Evolutionary conservation across 768 basidiomycete species (phyloP), one percentile per base, ranked within the genome.

Genomic region (Lactifluus hygrophoroides): DNA sequence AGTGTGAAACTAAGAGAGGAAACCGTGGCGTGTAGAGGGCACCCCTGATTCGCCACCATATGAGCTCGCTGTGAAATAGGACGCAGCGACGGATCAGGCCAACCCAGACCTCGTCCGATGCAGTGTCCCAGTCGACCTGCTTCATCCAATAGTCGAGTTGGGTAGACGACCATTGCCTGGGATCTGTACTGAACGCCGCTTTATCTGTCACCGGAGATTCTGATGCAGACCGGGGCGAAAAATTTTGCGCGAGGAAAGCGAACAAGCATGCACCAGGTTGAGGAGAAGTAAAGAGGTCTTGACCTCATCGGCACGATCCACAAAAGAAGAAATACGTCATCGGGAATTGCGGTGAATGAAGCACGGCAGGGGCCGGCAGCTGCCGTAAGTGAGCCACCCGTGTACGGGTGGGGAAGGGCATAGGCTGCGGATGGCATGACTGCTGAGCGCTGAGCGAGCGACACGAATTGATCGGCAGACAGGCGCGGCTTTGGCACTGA

Each of bases 1-100:
- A n/a, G n/a, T n/a, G n/a, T n/a, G n/a, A n/a, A n/a, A n/a, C n/a
- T n/a, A n/a, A n/a, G n/a, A n/a, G n/a, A n/a, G n/a, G n/a, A n/a
- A n/a, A n/a, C n/a, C n/a, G n/a, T n/a, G n/a, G n/a, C n/a, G n/a
- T n/a, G n/a, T n/a, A n/a, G n/a, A 96, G 75, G 0, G 89, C 91
- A 28, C 83, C 86, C 66, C 93, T 94, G 66, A 94, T 75, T 56
- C 91, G 81, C 69, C 94, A 90, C 93, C 93, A 96, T 55, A 94
- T 85, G 40, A 92, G 81, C 66, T 94, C 92, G 14, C 84, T 87
- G 63, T 85, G 85, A 25, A 80, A 72, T 21, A 88, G 75, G 65
- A 95, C 80, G 65, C 90, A 92, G 54, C 77, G 78, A n/a, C 90
- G 83, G 0, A 84, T 80, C 10, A 80, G 79, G 66, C 78, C 75